Conservation (phyloP, 345 rosid genomes). For the Theobroma cacao region DNA sequence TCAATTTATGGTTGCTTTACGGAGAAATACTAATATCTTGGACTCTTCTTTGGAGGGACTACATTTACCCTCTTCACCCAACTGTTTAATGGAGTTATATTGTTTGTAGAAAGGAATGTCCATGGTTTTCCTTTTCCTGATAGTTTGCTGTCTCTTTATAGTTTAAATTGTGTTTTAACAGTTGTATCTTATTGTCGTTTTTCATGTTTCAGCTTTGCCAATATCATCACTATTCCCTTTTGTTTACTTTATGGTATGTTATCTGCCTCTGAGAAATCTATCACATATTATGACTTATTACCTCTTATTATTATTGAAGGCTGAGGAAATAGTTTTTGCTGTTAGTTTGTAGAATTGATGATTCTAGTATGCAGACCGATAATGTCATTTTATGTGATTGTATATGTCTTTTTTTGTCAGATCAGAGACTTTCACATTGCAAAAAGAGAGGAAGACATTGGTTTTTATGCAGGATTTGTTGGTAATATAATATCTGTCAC, state of each 20-base stretch:
- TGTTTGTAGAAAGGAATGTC: neutral
- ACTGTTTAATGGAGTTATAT: neutral
- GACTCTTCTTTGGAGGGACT: too few species aligned
- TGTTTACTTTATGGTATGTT: slow-evolving; percentile 75
- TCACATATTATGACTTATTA: neutral
- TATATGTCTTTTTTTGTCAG: slow-evolving; percentile 28
- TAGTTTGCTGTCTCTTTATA: neutral
- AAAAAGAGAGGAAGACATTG: slow-evolving; percentile 68
- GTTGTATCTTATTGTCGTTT: neutral
- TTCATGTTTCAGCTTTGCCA: slow-evolving; percentile 59
- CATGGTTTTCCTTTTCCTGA: neutral
- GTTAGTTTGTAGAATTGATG: neutral
- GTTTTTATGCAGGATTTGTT: slow-evolving; percentile 70
- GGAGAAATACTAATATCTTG: too few species aligned
- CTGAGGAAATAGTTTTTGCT: neutral
- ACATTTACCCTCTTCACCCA: neutral
- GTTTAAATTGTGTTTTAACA: neutral
- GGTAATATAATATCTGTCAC: slow-evolving; percentile 33
- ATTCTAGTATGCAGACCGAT: neutral
- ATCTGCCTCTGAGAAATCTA: neutral
- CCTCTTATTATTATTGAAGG: neutral
- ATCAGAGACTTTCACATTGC: slow-evolving; percentile 60
- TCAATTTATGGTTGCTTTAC: too few species aligned
- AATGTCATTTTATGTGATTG: neutral
- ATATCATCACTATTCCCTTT: slow-evolving; percentile 77